Evolutionary conservation across 176 grass and related monocot species (phyloP).

Genomic region (Musa beccarii): DNA sequence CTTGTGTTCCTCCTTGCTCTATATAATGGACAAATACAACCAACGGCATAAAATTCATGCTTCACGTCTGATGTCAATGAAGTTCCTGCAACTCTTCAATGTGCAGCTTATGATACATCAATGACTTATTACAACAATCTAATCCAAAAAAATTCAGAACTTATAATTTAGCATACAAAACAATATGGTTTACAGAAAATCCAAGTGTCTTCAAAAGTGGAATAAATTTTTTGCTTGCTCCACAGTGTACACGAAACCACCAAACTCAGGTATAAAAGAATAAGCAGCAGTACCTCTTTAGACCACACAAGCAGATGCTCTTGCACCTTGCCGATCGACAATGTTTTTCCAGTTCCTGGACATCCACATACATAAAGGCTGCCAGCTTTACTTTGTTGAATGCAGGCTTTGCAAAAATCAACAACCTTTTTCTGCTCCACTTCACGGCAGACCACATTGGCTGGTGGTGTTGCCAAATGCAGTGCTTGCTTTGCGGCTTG

Average conservation of each 20-base stretch:
- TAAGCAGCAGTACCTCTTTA: constrained; percentile 39
- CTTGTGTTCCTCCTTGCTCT: too few relatives aligned
- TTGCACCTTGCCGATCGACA: constrained; percentile 68
- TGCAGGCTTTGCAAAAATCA: constrained; percentile 53
- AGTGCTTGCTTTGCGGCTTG: constrained; percentile 69
- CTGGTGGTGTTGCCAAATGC: constrained; percentile 58
- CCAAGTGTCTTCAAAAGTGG: neutral
- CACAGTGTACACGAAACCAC: neutral
- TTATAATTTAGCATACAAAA: too few relatives aligned
- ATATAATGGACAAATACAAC: too few relatives aligned
- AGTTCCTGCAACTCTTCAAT: too few relatives aligned
- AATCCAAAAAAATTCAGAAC: too few relatives aligned
- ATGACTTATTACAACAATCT: too few relatives aligned
- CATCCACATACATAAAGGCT: constrained; percentile 80
- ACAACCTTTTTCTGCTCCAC: constrained; percentile 59
- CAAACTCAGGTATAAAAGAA: neutral
- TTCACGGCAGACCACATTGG: constrained; percentile 57
- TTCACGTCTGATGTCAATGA: too few relatives aligned
- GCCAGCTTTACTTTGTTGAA: constrained; percentile 50
- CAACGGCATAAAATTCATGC: too few relatives aligned
- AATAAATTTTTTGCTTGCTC: neutral
- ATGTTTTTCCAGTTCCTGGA: constrained; percentile 82
- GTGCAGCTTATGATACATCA: too few relatives aligned
- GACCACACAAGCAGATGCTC: constrained; percentile 41
- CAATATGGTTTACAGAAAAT: too few relatives aligned